Evolutionary conservation across 352 stramenopile species (phyloP), one percentile per base, ranked within the genome.

Genomic region (Phytopythium ostracodes): DNA sequence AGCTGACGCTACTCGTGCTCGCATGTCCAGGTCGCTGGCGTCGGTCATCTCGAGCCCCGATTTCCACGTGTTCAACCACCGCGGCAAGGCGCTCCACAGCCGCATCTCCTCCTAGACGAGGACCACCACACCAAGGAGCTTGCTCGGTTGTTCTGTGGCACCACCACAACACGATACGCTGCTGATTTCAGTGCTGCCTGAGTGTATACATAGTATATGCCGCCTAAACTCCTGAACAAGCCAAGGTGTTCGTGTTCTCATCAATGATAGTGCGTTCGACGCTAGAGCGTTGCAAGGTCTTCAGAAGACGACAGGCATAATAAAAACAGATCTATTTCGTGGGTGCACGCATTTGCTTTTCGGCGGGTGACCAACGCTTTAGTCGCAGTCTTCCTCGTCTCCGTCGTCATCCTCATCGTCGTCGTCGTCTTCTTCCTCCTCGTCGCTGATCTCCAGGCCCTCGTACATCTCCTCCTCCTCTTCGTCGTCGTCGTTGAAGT

Each of bases 21-120:
- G 10, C 25, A 1, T 2, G 12, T 18, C 14, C 65, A 92, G 84
- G 60, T 89, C 84, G 64, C 74, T 92, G 51, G 64, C 77, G 25
- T 74, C 68, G 29, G 74, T 92, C 62, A 70, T 88, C 59, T 89
- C 79, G 38, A 82, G 71, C 51, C 78, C 84, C 17, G 81, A 93
- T 59, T 93, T 93, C 65, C 70, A 86, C 67, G 80, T 91, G 67
- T 93, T 91, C 70, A 91, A 90, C 68, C 84, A 93, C 70, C 81
- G 84, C 63, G 81, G 73, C 57, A 84, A 88, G 67, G 74, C 81
- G 42, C 72, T 93, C 44, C 79, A 88, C 75, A 90, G 88, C 66
- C 80, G 77, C 46, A 71, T 88, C 43, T 75, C 76, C 17, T 75
- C 66, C 42, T 75, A 76, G 54, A 65, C 42, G 9, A 31, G 4